Percentiles rank a stretch among this genome's conserved stretches.
phyloP scores from a whole-genome alignment of 2,329 filamentous ascomycete species.

The Corynespora cassiicola region DNA sequence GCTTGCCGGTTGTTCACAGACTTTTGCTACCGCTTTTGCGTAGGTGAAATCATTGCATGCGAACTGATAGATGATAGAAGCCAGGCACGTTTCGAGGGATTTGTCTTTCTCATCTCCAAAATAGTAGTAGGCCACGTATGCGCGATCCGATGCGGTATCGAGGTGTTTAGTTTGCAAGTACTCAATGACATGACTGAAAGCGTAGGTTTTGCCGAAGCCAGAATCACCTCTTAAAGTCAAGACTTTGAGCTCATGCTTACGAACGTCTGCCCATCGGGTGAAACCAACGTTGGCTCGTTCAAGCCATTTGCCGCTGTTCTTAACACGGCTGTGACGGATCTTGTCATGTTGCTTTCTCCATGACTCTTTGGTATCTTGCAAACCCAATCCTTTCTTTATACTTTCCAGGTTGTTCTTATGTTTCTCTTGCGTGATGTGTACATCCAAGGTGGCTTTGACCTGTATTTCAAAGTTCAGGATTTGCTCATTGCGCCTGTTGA shows the following conservation, averaged over 20 bases:
- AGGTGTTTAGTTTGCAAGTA: slow-evolving; percentile 5
- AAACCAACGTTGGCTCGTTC: slow-evolving; percentile 5
- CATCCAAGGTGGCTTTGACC: slow-evolving; percentile 12
- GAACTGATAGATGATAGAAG: slow-evolving; percentile 22
- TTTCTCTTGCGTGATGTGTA: slow-evolving; percentile 11
- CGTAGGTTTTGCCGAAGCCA: slow-evolving; percentile 7
- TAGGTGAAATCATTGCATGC: slow-evolving; percentile 10
- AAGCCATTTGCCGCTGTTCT: slow-evolving; percentile 8
- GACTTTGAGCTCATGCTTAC: slow-evolving; percentile 1
- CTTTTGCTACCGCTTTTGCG: slow-evolving; percentile 14
- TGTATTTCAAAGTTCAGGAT: slow-evolving; percentile 9
- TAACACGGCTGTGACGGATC: slow-evolving; percentile 5
- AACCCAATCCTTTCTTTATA: slow-evolving; percentile 5
- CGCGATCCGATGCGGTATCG: background rate
- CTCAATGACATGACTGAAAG: slow-evolving; percentile 4
- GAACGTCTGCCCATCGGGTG: background rate
- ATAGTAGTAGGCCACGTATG: slow-evolving; percentile 21
- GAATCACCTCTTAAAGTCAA: slow-evolving; percentile 4
- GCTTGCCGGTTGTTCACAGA: slow-evolving; percentile 4
- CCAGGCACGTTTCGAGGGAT: slow-evolving; percentile 17
- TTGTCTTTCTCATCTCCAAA: slow-evolving; percentile 18
- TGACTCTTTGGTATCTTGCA: slow-evolving; percentile 9
- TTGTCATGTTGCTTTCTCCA: slow-evolving; percentile 9
- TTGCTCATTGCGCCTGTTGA: slow-evolving; percentile 6
- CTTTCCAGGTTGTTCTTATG: slow-evolving; percentile 8